Evolutionary conservation across 192 early-diverging fungal genomes (phyloP).

Genomic region (Gaertneriomyces sp.): DNA sequence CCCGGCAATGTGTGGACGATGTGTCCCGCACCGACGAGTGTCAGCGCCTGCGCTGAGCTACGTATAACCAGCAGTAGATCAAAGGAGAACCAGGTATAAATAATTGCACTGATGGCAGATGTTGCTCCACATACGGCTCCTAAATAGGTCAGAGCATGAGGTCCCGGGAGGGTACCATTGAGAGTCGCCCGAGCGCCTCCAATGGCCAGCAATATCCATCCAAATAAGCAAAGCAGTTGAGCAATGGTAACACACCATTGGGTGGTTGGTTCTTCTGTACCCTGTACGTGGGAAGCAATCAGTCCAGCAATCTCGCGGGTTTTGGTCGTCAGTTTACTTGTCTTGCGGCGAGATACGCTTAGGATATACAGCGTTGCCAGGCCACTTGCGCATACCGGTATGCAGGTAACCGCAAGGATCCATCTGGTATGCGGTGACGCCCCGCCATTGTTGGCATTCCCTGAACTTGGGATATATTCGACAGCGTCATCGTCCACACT

Average conservation of each 20-base stretch:
- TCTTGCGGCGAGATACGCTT: background rate
- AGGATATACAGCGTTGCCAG: background rate
- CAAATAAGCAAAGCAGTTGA: background rate
- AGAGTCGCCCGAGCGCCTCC: background rate
- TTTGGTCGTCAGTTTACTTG: background rate
- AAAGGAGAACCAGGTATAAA: too few species aligned
- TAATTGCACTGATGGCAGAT: too few species aligned
- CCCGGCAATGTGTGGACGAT: too few species aligned
- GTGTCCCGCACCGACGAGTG: too few species aligned
- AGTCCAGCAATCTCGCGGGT: too few species aligned
- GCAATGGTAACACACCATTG: background rate
- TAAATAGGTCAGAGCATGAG: too few species aligned
- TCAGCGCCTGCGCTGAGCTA: too few species aligned
- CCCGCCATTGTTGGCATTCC: background rate
- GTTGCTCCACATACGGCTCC: too few species aligned
- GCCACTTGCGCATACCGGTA: background rate
- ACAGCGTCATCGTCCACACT: too few species aligned
- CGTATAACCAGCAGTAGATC: too few species aligned
- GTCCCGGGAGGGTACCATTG: too few species aligned
- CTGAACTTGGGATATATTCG: background rate
- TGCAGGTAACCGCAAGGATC: constrained; percentile 6
- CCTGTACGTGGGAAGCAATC: background rate
- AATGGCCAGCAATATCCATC: constrained; percentile 12
- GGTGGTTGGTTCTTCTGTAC: background rate
- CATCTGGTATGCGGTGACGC: constrained; percentile 4